Percentiles rank a stretch among this genome's conserved stretches.
Conservation (phyloP, 2,329 filamentous ascomycete genomes). For the Aspergillus pseudoglaucus region DNA sequence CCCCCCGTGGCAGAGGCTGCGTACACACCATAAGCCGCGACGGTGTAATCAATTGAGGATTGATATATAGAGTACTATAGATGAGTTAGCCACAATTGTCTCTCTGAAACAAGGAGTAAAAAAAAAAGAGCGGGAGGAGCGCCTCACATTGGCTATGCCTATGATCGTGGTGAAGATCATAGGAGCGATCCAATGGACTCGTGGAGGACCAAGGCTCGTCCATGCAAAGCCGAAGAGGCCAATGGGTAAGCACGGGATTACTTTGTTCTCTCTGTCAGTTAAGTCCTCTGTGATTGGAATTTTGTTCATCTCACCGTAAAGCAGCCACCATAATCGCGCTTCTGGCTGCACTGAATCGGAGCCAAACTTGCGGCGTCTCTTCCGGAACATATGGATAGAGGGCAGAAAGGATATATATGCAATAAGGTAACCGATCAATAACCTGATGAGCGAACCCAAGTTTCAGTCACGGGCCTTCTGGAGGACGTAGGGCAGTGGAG, state of each 20-base stretch:
- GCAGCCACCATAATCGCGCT: background rate
- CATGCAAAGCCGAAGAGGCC: constrained; percentile 55
- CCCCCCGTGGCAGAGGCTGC: constrained; percentile 57
- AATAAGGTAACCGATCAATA: background rate
- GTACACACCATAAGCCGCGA: constrained; percentile 56
- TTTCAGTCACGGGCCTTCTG: background rate
- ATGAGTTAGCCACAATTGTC: background rate
- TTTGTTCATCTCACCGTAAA: background rate
- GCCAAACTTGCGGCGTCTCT: background rate
- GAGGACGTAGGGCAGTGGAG: background rate
- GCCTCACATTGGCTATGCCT: constrained; percentile 2
- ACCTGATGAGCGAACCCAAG: background rate
- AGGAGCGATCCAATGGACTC: constrained; percentile 42
- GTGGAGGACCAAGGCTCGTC: constrained; percentile 44
- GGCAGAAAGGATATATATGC: background rate
- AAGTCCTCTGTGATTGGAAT: background rate
- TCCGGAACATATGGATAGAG: background rate
- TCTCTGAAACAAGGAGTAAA: background rate
- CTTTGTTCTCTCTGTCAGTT: background rate
- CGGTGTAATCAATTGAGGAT: constrained; percentile 52
- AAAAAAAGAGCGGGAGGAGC: background rate
- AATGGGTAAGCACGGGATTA: constrained; percentile 29
- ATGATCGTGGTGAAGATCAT: constrained; percentile 6
- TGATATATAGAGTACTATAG: constrained; percentile 3
- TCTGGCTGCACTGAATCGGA: background rate